Evolutionary conservation across 805 yeast species (phyloP), one percentile per base, ranked within the genome.

Genomic region (Candida yuanshanica): DNA sequence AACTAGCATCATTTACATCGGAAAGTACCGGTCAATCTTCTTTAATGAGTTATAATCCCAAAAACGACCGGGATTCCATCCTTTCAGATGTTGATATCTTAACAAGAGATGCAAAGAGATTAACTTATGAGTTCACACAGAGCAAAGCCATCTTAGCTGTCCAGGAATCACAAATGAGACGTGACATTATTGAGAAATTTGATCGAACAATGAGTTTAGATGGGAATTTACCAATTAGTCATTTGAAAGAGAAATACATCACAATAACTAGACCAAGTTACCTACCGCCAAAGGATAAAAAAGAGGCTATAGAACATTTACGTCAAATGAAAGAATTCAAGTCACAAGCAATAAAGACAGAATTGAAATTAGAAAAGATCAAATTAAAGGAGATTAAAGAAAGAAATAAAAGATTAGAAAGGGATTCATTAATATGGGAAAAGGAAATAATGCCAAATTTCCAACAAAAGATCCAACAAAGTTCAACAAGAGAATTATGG

Each of bases 261-360:
- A 59, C 81, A 0, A 64, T 66, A 20, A 80, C 89, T 0, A 62
- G 91, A 40, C 89, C 85, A 20, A 60, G 70, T 1, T 74, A 77
- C 65, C 60, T 83, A 29, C 90, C 91, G 0, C 86, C 88, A 34
- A 83, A 83, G 55, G 60, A 73, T 20, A 55, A 60, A 14, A 58
- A 61, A 16, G 89, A 83, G 50, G 70, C 73, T 14, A 40, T 58
- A 22, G 74, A 69, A 44, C 90, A 83, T 53, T 64, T 74, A 33
- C 59, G 60, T 33, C 80, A 78, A 51, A 77, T 74, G 42, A 74
- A 77, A 39, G 49, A 56, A 22, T 45, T 77, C 32, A 58, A 77
- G 26, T 57, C 62, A 35, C 51, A 55, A 4, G 77, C 77, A 12
- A 49, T 75, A 1, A 50, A 59, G 17, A 50, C 57, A 18, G 79